phyloP scores from a whole-genome alignment of 306 rosid genomes.

The Vachellia collinsii region DNA sequence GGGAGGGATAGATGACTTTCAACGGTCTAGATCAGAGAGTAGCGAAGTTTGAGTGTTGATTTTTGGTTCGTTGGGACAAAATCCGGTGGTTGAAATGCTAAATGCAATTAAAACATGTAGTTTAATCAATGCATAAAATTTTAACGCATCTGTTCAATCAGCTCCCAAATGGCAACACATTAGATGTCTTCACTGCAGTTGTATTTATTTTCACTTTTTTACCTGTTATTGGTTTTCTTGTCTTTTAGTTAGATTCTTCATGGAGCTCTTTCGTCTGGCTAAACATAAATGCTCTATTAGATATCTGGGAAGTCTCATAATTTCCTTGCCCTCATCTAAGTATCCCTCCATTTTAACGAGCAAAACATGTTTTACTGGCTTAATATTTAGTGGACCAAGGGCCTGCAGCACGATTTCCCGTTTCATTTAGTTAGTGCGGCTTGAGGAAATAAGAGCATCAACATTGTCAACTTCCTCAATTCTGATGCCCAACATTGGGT shows the following conservation, averaged over 20 bases:
- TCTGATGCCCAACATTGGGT: neutral
- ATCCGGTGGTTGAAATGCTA: neutral
- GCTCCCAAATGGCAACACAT: no score
- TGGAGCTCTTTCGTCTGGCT: neutral
- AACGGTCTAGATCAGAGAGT: conserved; percentile 41
- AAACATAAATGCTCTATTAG: neutral
- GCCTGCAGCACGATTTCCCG: neutral
- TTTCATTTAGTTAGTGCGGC: neutral
- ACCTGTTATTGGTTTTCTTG: no score
- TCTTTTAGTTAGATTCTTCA: neutral
- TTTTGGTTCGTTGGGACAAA: neutral
- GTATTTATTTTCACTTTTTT: no score
- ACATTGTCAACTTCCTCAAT: neutral
- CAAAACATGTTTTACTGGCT: neutral
- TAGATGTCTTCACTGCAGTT: no score
- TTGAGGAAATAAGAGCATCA: conserved; percentile 28
- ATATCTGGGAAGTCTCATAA: neutral
- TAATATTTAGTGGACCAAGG: neutral
- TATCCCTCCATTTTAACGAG: neutral
- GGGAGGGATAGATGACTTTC: conserved; percentile 38
- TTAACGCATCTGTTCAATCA: no score
- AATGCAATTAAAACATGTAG: neutral
- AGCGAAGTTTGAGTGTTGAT: conserved; percentile 26
- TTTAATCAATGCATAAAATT: neutral
- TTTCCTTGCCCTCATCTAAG: neutral